phyloP scores from a whole-genome alignment of 2,329 filamentous ascomycete genomes.

The Remersonia thermophila region DNA sequence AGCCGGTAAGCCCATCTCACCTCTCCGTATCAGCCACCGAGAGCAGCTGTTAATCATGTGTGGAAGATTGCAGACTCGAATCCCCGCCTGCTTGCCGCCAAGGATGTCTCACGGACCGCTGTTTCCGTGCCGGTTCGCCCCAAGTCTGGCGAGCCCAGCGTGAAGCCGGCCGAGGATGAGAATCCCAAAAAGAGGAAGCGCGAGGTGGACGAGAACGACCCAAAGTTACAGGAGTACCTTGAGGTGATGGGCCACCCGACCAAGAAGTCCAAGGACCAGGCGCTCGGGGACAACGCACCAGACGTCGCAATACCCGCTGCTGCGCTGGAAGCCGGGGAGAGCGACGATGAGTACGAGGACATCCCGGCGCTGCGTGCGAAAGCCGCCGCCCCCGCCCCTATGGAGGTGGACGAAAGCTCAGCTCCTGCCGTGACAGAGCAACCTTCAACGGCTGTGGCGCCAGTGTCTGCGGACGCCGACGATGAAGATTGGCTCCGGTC shows the following conservation, averaged over 20 bases:
- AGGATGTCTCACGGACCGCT: conserved; percentile 5
- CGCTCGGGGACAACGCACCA: conserved; percentile 5
- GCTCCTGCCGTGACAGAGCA: conserved; percentile 9
- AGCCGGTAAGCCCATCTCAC: conserved; percentile 46
- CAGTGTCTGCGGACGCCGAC: conserved; percentile 33
- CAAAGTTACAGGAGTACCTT: conserved; percentile 77
- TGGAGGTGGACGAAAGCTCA: conserved; percentile 4
- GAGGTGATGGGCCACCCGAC: conserved; percentile 61
- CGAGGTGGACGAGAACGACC: conserved; percentile 50
- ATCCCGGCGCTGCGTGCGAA: conserved; percentile 43
- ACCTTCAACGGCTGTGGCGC: conserved; percentile 7
- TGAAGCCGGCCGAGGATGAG: conserved; percentile 11
- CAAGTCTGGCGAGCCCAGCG: conserved; percentile 3
- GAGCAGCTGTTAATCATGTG: conserved; percentile 11
- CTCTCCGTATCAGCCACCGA: neutral
- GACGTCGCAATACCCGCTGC: conserved; percentile 7
- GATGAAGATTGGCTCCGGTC: conserved; percentile 90
- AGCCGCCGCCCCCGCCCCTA: conserved; percentile 26
- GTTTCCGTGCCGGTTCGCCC: conserved; percentile 1
- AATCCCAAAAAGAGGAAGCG: conserved; percentile 55
- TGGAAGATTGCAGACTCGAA: conserved; percentile 17
- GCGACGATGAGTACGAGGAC: conserved; percentile 64
- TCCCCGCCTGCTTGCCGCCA: conserved; percentile 7
- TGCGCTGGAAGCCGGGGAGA: conserved; percentile 38
- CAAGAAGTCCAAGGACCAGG: conserved; percentile 47